Conservation (phyloP, 306 rosid genomes). For the Acacia confusa region DNA sequence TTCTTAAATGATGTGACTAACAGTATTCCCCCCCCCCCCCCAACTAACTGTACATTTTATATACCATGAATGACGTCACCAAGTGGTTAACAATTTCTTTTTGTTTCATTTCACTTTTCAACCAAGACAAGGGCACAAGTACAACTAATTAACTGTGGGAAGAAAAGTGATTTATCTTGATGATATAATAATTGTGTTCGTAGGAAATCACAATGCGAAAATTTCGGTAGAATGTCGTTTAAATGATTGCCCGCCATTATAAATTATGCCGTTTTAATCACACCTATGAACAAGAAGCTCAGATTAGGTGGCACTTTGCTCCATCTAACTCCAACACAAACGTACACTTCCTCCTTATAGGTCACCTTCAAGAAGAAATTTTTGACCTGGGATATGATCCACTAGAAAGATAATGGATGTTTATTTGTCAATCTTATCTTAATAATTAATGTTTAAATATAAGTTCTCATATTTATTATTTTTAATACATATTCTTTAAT, state of each 20-base stretch:
- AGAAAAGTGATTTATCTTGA: background rate
- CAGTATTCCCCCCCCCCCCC: no score
- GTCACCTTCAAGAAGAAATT: no score
- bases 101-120: background rate
- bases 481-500: no score
- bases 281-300: background rate
- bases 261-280: background rate
- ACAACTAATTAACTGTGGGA: background rate
- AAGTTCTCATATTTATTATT: no score
- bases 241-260: background rate
- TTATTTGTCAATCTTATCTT: no score
- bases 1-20: no score
- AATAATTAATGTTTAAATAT: no score
- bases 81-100: background rate
- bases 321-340: no score
- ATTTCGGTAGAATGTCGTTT: slow-evolving; percentile 24
- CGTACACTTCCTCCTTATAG: no score
- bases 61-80: background rate
- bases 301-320: background rate
- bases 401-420: no score
- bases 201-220: background rate
- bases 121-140: background rate
- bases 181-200: background rate
- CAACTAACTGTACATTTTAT: no score
- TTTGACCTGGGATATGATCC: no score